A percentile compares a stretch with the other conserved stretches of the same genome.
Conservation (phyloP, 148 eudicot species). For the Amaranthus hypochondriacus region DNA sequence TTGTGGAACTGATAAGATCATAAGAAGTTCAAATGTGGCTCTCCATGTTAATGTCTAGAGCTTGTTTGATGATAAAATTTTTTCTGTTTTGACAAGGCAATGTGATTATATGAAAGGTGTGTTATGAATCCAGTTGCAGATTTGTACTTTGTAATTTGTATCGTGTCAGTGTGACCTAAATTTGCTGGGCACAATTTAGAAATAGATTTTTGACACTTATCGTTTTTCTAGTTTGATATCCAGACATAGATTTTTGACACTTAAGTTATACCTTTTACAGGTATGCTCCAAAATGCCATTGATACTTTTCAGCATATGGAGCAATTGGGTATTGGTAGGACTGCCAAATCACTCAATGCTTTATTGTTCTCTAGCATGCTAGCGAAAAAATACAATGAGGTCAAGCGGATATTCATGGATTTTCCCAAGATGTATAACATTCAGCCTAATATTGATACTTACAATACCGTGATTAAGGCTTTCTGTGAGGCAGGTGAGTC, state of each 20-base stretch:
- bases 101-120: neutral
- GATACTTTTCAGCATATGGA: constrained; percentile 58
- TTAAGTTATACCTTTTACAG: constrained; percentile 21
- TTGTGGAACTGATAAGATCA: neutral
- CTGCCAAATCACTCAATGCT: constrained; percentile 60
- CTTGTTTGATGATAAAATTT: neutral
- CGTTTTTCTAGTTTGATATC: neutral
- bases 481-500: constrained; percentile 58
- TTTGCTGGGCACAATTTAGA: neutral
- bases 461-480: constrained; percentile 71
- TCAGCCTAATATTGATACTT: constrained; percentile 53
- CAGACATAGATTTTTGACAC: neutral
- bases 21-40: neutral
- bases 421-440: constrained; percentile 56
- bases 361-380: constrained; percentile 58
- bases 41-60: neutral
- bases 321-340: constrained; percentile 46
- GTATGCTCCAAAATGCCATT: constrained; percentile 48
- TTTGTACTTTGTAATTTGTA: neutral
- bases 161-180: neutral
- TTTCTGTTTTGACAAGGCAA: neutral
- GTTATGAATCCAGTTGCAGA: neutral
- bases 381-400: constrained; percentile 50
- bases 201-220: neutral
- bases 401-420: constrained; percentile 51